A percentile compares a stretch with the other conserved stretches of the same genome.
Evolutionary conservation across 768 basidiomycete genomes (phyloP).

Genomic region (Pleurotus salmoneostramineus): DNA sequence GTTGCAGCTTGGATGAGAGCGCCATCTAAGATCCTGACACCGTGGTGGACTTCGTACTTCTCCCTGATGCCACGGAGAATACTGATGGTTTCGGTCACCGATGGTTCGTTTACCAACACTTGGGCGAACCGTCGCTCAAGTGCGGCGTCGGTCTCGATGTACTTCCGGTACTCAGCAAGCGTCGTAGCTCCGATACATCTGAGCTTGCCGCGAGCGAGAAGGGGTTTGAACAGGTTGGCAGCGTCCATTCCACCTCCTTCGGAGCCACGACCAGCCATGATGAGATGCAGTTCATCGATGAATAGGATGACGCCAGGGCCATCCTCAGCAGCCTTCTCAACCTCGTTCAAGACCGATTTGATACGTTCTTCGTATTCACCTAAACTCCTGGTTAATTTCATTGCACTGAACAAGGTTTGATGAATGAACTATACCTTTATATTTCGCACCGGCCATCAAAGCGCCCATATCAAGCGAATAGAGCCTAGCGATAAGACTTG

Average conservation of each 20-base stretch:
- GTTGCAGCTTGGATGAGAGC: conserved; percentile 88
- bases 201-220: conserved; percentile 80
- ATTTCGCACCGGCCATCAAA: conserved; percentile 88
- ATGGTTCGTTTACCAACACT: conserved; percentile 89
- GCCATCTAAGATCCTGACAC: conserved; percentile 84
- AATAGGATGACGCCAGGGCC: conserved; percentile 83
- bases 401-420: background rate
- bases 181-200: conserved; percentile 88
- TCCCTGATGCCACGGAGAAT: conserved; percentile 94
- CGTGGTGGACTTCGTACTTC: conserved; percentile 91
- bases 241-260: conserved; percentile 94
- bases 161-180: conserved; percentile 86
- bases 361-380: conserved; percentile 94
- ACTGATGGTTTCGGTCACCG: conserved; percentile 84
- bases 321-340: conserved; percentile 82
- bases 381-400: background rate
- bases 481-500: conserved; percentile 65
- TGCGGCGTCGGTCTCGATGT: conserved; percentile 91
- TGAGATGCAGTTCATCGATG: conserved; percentile 91
- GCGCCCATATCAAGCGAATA: conserved; percentile 94
- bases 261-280: conserved; percentile 84
- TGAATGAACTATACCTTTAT: conserved; percentile 53
- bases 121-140: conserved; percentile 92
- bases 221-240: conserved; percentile 87
- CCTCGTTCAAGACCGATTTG: conserved; percentile 87